Base-by-base conservation (phyloP, 164 flowering plant species). In the Cinnamomum micranthum region DNA sequence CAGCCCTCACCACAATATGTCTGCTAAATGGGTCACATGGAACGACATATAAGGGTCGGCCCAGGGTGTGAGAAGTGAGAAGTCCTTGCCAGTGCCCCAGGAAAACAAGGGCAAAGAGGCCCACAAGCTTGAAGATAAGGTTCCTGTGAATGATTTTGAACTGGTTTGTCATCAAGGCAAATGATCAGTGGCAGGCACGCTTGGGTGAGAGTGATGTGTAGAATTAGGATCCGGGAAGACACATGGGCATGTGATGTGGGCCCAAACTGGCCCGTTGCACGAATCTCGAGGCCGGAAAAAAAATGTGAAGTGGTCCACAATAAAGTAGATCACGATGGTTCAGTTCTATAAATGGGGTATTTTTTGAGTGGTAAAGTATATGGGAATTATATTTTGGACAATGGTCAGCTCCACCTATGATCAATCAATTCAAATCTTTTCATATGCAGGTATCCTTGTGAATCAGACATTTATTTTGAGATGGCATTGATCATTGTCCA, bases 161-260 rank as follows among this genome's bases (percentile, higher is more conserved):
- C 74, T 81, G 76, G 74, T 69, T 76, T 78, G 33, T 62, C 60
- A 71, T 69, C 59, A 12, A 55, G 59, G 75, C 27, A 72, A 77
- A 71, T 73, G 74, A 82, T 82, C 72, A 72, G 78, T 82, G 85
- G 84, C 84, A 27, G 84, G 80, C 86, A 79, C 47, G 50, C 65
- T 60, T 76, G 65, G 50, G 19, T 64, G 66, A 68, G 25, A 27
- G 33, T 72, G 75, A 55, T 60, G 17, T 64, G 28, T 50, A 70
- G 47, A 58, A 68, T 73, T 71, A 72, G 78, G 76, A 77, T 17
- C 75, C 50, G 1, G 28, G 64, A 20, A 47, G 71, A 65, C 74
- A 65, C 35, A 66, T 35, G 70, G 23, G 70, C 81, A 80, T 74
- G 82, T 80, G 87, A 76, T 19, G 9, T 27, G 71, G 71, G 50